Percentiles rank a stretch among this genome's conserved stretches.
phyloP scores from a whole-genome alignment of 768 basidiomycete genomes.

The Tricholoma saponaceum region DNA sequence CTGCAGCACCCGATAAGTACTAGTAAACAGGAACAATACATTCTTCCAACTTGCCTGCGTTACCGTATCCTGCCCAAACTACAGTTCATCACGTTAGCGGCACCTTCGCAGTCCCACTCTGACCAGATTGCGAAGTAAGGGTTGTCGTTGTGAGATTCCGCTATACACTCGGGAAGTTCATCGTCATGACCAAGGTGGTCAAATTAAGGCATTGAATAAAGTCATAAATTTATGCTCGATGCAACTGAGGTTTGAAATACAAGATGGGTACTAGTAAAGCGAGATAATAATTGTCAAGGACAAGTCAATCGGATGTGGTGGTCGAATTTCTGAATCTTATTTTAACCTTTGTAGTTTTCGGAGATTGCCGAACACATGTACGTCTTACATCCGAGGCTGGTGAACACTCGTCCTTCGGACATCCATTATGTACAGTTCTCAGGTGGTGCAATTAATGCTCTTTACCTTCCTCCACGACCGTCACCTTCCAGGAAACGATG shows the following conservation, averaged over 20 bases:
- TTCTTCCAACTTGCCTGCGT: no score
- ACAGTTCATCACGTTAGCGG: no score
- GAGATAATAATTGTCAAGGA: no score
- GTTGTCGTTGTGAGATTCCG: no score
- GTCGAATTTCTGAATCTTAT: background rate
- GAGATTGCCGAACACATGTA: conserved; percentile 20
- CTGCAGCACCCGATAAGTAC: no score
- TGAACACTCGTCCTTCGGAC: background rate
- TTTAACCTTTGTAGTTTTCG: conserved; percentile 5
- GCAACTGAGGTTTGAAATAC: background rate
- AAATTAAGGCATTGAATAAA: no score
- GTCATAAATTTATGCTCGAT: background rate
- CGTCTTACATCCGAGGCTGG: conserved; percentile 13
- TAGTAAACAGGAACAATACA: no score
- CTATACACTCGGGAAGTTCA: background rate
- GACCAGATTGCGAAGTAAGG: no score
- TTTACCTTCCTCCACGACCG: background rate
- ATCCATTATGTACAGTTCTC: background rate
- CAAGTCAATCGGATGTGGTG: no score
- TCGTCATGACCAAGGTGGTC: background rate
- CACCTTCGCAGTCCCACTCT: no score
- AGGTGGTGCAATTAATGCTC: background rate
- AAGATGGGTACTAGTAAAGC: no score
- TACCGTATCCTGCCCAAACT: no score
- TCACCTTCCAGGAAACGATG: background rate